These are phyloP conservation scores for Primulina huaijiensis DNA, from an alignment of 257 asterid genomes.

Conservation along the genomic window DNA sequence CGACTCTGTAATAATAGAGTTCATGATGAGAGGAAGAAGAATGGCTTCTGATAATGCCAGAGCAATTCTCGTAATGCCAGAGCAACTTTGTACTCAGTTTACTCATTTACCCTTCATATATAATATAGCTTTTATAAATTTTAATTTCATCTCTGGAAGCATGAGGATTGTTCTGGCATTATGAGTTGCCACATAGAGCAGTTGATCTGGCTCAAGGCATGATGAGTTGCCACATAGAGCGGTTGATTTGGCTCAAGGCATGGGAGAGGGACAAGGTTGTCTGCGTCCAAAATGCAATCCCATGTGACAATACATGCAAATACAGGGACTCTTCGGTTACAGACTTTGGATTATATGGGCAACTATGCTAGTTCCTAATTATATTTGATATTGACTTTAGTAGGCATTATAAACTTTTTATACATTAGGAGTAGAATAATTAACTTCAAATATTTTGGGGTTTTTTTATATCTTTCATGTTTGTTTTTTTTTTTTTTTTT, in stretches of 20 bases:
- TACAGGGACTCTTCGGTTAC: not conserved
- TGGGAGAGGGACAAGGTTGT: not conserved
- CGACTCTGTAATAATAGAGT: not conserved
- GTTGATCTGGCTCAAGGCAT: not conserved
- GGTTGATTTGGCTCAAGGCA: not conserved
- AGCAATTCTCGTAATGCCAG: not conserved
- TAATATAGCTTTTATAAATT: too few species aligned
- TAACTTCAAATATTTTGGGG: too few species aligned
- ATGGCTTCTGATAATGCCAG: not conserved
- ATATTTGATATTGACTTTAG: too few species aligned
- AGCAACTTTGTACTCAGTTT: not conserved
- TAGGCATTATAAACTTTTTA: too few species aligned
- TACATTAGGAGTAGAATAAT: too few species aligned
- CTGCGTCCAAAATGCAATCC: not conserved
- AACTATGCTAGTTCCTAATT: too few species aligned
- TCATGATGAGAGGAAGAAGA: not conserved
- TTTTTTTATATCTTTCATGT: too few species aligned
- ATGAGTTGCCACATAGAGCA: not conserved
- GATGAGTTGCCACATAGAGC: not conserved
- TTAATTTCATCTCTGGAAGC: too few species aligned
- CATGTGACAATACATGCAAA: not conserved
- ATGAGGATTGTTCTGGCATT: not conserved
- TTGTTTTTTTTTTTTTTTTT: too few species aligned
- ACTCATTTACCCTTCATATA: not conserved
- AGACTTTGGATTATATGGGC: not conserved